These are phyloP conservation scores for Przewalskia tangutica DNA, from an alignment of 257 asterid species.

Conservation along the genomic window DNA sequence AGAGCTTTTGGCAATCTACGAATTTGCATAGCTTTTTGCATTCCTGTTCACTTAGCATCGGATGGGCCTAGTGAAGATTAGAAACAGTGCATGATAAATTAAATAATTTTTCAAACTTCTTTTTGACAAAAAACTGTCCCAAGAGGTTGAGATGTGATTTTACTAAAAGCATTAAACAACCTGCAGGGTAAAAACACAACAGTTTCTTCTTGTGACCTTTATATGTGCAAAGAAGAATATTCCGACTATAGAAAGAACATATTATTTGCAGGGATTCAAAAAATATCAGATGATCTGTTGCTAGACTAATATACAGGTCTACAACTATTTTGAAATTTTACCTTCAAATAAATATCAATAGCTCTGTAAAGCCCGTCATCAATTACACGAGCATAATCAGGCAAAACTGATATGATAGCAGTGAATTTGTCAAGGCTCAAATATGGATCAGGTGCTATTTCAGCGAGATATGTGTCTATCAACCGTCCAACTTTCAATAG, in stretches of 20 bases:
- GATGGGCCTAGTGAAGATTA: conserved; percentile 34
- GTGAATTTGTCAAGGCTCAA: conserved; percentile 49
- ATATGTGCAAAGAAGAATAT: not conserved
- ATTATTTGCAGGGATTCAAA: not conserved
- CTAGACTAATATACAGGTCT: not conserved
- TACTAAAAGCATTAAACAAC: not conserved
- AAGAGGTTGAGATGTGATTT: not conserved
- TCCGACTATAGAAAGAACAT: not conserved
- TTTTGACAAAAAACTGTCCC: too few species aligned
- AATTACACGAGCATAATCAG: conserved; percentile 60
- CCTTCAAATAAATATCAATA: conserved; percentile 60
- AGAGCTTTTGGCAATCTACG: conserved; percentile 56
- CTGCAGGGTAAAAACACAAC: not conserved
- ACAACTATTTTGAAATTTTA: conserved; percentile 6
- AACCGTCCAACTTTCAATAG: conserved; percentile 55
- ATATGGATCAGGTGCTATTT: conserved; percentile 68
- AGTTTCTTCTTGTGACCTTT: not conserved
- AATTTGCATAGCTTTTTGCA: conserved; percentile 48
- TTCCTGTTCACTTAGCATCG: conserved; percentile 38
- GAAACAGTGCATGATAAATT: not conserved
- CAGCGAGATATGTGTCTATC: conserved; percentile 53
- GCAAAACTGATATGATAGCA: conserved; percentile 41
- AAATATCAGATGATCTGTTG: not conserved
- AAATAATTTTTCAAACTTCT: too few species aligned
- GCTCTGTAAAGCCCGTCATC: conserved; percentile 67